Base-by-base conservation (phyloP, 148 eudicot genomes). In the Rhododendron griersonianum region DNA sequence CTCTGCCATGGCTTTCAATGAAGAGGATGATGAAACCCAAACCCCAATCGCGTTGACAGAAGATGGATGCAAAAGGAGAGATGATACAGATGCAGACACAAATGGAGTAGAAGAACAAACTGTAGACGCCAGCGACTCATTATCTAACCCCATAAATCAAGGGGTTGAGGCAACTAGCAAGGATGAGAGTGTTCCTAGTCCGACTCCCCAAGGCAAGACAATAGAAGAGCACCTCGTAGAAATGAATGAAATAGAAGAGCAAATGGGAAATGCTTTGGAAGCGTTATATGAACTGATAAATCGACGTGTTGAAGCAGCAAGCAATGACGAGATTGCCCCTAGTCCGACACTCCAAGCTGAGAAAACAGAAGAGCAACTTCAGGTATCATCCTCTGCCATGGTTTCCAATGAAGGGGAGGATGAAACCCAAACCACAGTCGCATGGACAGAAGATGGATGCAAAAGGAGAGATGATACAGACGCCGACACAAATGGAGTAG, bases 21-120 rank as follows among this genome's bases (percentile, higher is more conserved):
- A 78, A 21, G 51, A 57, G 45, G 47, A 78, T 41, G 48, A 47
- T 11, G 25, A 78, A 78, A 78, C 81, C 50, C n/a, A 15, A 71
- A 59, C 65, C 77, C 71, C 69, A 83, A 41, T 8, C 13, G 47
- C 69, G 15, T 1, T 8, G 67, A 23, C n/a, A n/a, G 81, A 67
- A 21, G 74, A 67, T 67, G 78, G 28, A n/a, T 57, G 86, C 73
- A 69, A 35, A 73, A 51, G 74, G 57, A 78, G 50, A 45, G 78
- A 55, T 21, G 81, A 75, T 35, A 16, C 16, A 28, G 44, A 69
- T 55, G 50, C 48, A 8, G 50, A 67, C 10, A 80, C 11, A 5
- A 41, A 35, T 37, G 51, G 50, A 16, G 47, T 45, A 65, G 77
- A 28, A 44, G 83, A 65, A 51, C 67, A 39, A 50, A 16, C 30